Conservation (phyloP, 108 stramenopile species). For the Conticribra weissflogii region DNA sequence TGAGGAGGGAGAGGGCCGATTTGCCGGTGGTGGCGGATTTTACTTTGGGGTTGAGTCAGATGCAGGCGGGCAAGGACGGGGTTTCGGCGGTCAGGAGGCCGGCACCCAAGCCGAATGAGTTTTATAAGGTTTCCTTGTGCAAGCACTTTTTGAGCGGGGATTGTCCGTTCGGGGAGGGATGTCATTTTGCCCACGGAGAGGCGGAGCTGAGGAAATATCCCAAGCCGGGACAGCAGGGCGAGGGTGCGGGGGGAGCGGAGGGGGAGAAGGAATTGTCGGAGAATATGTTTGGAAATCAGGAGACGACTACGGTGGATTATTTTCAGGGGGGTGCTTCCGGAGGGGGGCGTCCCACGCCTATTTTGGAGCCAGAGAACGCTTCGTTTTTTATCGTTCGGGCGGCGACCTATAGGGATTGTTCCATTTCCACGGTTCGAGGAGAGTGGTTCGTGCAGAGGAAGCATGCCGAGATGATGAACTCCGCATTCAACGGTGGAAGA, state of each 20-base stretch:
- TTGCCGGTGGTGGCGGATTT: slow-evolving; percentile 85
- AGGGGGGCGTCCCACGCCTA: slow-evolving; percentile 84
- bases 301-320: slow-evolving; percentile 79
- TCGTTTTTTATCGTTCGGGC: slow-evolving; percentile 78
- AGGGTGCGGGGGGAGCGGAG: slow-evolving; percentile 29
- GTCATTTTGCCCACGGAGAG: slow-evolving; percentile 89
- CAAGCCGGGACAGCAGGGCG: slow-evolving; percentile 36
- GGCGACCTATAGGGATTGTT: slow-evolving; percentile 75
- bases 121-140: slow-evolving; percentile 88
- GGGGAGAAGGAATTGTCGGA: slow-evolving; percentile 64
- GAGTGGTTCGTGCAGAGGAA: slow-evolving; percentile 83
- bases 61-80: slow-evolving; percentile 88
- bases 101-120: slow-evolving; percentile 90
- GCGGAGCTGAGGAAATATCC: slow-evolving; percentile 73
- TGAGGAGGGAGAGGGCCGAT: slow-evolving; percentile 70
- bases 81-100: slow-evolving; percentile 50
- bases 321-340: slow-evolving; percentile 80
- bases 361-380: slow-evolving; percentile 84
- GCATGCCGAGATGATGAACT: slow-evolving; percentile 75
- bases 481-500: slow-evolving; percentile 56
- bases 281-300: slow-evolving; percentile 81
- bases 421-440: slow-evolving; percentile 65
- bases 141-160: slow-evolving; percentile 89
- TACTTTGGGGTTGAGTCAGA: slow-evolving; percentile 85
- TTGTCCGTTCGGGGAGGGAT: slow-evolving; percentile 87